Base-by-base conservation (phyloP, 2,329 filamentous ascomycete genomes). In the Cordyceps cateniannulata region DNA sequence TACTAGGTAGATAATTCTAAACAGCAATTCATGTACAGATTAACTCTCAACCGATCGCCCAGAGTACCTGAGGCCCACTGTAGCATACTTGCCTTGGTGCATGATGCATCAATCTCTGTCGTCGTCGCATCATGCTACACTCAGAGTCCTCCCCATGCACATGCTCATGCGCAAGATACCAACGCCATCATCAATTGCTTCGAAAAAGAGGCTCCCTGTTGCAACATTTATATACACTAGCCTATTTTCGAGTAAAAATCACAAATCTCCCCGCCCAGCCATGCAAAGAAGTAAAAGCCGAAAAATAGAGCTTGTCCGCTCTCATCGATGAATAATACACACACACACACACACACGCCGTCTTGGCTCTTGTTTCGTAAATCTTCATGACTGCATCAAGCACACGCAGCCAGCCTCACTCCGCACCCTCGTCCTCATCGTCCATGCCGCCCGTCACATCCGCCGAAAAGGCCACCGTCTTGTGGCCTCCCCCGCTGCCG, bases 401-500 rank as follows among this genome's bases (percentile, higher is more conserved):
- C 24, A 25, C 45, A 25, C n/a, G 20, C 22, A 16, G 12, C 6
- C 22, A 48, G 9, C 9, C n/a, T 48, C 35, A 27, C 9, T 50
- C 56, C 16, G 32, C 12, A 3, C 53, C 20, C 7, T 25, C 24
- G 2, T 25, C 69, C 62, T 62, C 64, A 60, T 63, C 63, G 35
- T 71, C 71, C 51, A 72, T 72, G 27, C 70, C 72, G 25, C 69
- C 75, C 56, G 72, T 72, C 27, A 81, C 74, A 48, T 84, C 82
- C 24, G 86, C 84, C 2, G 79, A 79, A 69, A 89, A 89, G 1
- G 83, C 84, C 27, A 89, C 86, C 12, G 78, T 81, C 70, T 87
- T 88, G 9, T 76, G 71, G 8, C 73, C 69, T 7, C 38, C 38
- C 9, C 32, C 6, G 5, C 32, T 10, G 8, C 75, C 70, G 25